Percentiles rank a stretch among this genome's conserved stretches.
Conservation (phyloP, 2,329 filamentous ascomycete species). For the Fusarium sacchari region DNA sequence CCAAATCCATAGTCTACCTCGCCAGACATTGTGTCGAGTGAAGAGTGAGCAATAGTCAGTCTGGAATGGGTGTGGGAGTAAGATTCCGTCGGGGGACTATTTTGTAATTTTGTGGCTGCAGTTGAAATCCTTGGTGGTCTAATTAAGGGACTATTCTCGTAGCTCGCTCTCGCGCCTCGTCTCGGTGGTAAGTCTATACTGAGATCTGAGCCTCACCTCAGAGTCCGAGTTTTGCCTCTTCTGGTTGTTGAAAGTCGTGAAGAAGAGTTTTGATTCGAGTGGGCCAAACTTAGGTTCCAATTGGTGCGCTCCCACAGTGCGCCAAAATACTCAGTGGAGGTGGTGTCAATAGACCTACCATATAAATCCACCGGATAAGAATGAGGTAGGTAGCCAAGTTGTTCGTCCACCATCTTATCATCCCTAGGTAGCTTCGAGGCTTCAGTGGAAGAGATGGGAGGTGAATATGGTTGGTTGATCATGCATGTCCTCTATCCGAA, state of each 20-base stretch:
- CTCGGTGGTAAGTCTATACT: background rate
- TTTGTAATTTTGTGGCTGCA: background rate
- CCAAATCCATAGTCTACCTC: slow-evolving; percentile 52
- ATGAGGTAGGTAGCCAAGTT: background rate
- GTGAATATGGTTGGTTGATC: background rate
- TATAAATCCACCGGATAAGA: background rate
- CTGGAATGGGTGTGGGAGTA: slow-evolving; percentile 2
- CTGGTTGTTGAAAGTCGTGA: slow-evolving; percentile 29
- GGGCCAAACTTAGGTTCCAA: slow-evolving; percentile 38
- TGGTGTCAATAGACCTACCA: background rate
- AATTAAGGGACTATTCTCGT: background rate
- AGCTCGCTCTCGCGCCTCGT: background rate
- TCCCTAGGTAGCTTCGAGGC: background rate
- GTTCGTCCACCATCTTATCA: background rate
- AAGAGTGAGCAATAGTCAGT: background rate
- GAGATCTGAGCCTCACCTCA: background rate
- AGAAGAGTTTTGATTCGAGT: slow-evolving; percentile 45
- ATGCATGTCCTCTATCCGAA: slow-evolving; percentile 68
- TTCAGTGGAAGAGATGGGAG: too few relatives aligned
- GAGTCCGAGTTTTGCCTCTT: slow-evolving; percentile 5
- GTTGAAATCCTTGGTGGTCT: background rate
- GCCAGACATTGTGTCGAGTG: slow-evolving; percentile 44
- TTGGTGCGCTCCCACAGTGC: slow-evolving; percentile 42
- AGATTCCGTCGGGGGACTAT: background rate
- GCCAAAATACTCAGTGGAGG: slow-evolving; percentile 28